These are phyloP conservation scores for Trichoderma pleuroti DNA, from an alignment of 2,329 filamentous ascomycete genomes.

Conservation along the genomic window DNA sequence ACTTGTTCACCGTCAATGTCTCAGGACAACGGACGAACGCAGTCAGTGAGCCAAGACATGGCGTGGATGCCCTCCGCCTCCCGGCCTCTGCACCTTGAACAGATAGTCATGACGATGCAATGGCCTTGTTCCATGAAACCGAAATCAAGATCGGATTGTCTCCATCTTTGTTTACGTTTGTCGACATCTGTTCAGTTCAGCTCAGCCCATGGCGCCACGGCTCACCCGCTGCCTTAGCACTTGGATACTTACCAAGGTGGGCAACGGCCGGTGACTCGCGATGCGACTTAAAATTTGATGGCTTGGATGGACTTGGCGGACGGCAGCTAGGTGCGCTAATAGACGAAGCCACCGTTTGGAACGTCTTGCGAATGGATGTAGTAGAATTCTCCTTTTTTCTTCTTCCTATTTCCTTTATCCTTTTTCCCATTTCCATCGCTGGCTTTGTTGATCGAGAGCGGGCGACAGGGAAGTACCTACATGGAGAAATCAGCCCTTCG, in stretches of 20 bases:
- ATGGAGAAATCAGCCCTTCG: not conserved
- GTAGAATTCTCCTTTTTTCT: not conserved
- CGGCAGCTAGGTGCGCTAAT: constrained; percentile 10
- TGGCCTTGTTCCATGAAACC: not conserved
- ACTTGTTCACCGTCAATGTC: not conserved
- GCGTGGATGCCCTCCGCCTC: not conserved
- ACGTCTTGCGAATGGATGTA: not conserved
- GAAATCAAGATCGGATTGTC: not conserved
- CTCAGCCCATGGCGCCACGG: not conserved
- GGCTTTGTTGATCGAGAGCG: not conserved
- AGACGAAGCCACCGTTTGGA: constrained; percentile 4
- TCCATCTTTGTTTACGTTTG: not conserved
- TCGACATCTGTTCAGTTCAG: not conserved
- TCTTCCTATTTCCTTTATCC: not conserved
- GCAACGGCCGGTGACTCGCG: not conserved
- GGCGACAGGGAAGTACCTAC: not conserved
- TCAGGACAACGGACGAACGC: not conserved
- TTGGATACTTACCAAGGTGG: not conserved
- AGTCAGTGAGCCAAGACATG: not conserved
- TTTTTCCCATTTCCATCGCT: not conserved
- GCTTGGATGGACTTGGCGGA: not conserved
- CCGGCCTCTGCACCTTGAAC: not conserved
- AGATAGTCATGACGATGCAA: not conserved
- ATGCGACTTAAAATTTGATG: constrained; percentile 11
- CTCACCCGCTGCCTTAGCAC: not conserved